Evolutionary conservation across 352 stramenopile genomes (phyloP), one percentile per base, ranked within the genome.

Genomic region (Pythium aquatile): DNA sequence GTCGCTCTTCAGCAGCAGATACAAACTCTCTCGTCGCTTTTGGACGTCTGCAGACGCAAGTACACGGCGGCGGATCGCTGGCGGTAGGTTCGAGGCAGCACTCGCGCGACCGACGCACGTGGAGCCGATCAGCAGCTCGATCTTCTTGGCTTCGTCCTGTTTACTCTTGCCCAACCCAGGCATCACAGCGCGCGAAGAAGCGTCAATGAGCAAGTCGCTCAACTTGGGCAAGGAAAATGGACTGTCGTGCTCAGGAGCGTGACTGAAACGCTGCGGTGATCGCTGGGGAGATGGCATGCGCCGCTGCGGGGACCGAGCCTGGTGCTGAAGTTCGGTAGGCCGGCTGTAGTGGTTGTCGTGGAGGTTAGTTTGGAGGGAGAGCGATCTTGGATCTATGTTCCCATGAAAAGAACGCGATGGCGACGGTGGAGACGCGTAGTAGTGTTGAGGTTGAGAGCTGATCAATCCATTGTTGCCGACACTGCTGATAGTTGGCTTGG

Each of bases 91-190:
- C 6, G 76, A 71, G 1, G 63, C 70, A 16, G 74, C 72, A 51
- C 70, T 87, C 24, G 88, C 72, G 16, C 78, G 69, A 28, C 75
- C 77, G 17, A 84, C 70, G 54, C 73, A 89, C 40, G 81, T 89
- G 47, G 58, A 69, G 20, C 81, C 83, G 28, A 88, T 58, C n/a
- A 92, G 77, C 39, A 87, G 55, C 62, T 92, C 73, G 17, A 90
- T 83, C 63, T 92, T 92, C 58, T 83, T 77, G 13, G 79, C 72
- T 61, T 83, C 70, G 29, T 91, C 81, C 6, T 70, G 24, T 48
- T 26, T 48, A 44, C 76, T 53, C 59, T 76, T 61, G 11, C 47
- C 46, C 1, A 69, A 39, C 62, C 68, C 65, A 28, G 75, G 26
- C 24, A 56, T 66, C 35, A 48, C 57, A 20, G 69, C 39, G 0